A percentile compares a stretch with the other conserved stretches of the same genome.
Evolutionary conservation across 768 basidiomycete genomes (phyloP).

Genomic region (Imleria badia): DNA sequence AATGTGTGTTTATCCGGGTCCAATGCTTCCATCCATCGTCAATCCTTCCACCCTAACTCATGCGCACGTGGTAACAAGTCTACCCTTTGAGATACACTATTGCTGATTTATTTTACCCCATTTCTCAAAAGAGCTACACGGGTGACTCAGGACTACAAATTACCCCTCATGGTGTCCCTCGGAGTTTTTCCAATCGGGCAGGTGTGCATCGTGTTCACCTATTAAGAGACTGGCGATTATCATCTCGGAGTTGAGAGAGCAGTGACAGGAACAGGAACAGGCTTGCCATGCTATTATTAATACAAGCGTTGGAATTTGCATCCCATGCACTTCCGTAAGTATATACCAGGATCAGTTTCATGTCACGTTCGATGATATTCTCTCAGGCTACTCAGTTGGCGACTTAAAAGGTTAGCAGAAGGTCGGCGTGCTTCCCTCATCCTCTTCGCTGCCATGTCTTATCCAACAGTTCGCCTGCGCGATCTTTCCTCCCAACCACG

Average conservation of each 20-base stretch:
- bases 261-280: neutral
- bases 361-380: neutral
- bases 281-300: neutral
- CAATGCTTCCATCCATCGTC: neutral
- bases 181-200: conserved; percentile 1
- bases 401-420: conserved; percentile 10
- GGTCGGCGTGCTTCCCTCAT: neutral
- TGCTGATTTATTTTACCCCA: neutral
- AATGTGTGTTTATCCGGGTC: no score
- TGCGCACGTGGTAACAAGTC: neutral
- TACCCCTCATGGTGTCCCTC: neutral
- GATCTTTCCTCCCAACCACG: conserved; percentile 42
- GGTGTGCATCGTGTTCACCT: neutral
- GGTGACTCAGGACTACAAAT: neutral
- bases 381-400: neutral
- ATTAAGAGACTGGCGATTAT: neutral
- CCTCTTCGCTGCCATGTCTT: conserved; percentile 18
- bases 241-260: neutral
- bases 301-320: conserved; percentile 1
- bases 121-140: neutral
- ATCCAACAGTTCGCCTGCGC: conserved; percentile 36
- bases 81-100: neutral
- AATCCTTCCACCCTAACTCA: neutral
- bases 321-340: neutral
- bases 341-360: neutral